Base-by-base conservation (phyloP, 2,329 filamentous ascomycete genomes). In the Aspergillus amoenus region DNA sequence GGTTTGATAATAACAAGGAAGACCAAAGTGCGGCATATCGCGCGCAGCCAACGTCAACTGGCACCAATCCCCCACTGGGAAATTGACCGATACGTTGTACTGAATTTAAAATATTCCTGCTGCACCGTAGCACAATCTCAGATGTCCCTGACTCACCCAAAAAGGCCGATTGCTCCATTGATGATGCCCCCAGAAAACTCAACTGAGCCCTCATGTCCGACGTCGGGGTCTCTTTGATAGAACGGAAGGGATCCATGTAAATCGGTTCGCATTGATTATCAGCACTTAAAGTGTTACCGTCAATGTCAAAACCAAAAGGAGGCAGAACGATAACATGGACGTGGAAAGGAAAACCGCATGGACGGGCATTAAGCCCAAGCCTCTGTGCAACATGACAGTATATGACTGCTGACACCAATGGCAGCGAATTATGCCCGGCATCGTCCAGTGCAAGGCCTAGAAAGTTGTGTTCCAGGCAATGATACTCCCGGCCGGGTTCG, bases 321-420 rank as follows among this genome's bases (percentile, higher is more conserved):
- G 89, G 83, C 50, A 84, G 80, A 12, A 97, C 85, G 52, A 95
- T 86, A 17, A 86, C 89, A 69, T 96, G 88, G 13, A 96, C 90
- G 69, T 97, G 92, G 62, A 86, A 89, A 3, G 93, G 91, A 67
- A 93, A 90, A 43, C 88, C 87, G 64, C 90, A 93, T 53, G 90
- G 91, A 34, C 86, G 84, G 0, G 93, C 91, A 64, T 88, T 82
- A 46, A 99, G 74, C 2, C 88, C 89, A 12, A 97, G 71, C 39
- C 89, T 83, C 54, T 84, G 81, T 1, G 91, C 93, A 15, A 97
- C 73, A 56, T 86, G 87, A 68, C 89, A 94, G 74, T 88, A 99
- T 61, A 97, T 96, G 58, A 88, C 88, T 55, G 88, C 88, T 2
- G 91, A 94, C 60, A 97, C 88, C 50, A 97, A 81, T 2, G 93